Evolutionary conservation across 1,139 yeast genomes (phyloP), one percentile per base, ranked within the genome.

Genomic region (Pichia cactophila): DNA sequence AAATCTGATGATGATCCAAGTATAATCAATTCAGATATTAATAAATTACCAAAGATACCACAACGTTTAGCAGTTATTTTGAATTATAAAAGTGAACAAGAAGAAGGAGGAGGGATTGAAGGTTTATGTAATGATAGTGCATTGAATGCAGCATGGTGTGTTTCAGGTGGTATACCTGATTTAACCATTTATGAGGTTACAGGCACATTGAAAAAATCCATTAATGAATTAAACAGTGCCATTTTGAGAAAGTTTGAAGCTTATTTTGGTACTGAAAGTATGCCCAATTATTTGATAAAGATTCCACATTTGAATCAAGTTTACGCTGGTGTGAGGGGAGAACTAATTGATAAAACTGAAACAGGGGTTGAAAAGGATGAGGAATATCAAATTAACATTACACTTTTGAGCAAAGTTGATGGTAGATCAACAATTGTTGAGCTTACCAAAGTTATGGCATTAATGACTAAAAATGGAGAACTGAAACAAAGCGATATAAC

Each of bases 391-490:
- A 74, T 92, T 50, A 80, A 76, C 48, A 75, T 92, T 54, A 74
- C 80, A 41, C 69, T 94, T 50, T 69, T 90, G 40, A 81, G 94
- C 26, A 73, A 77, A 44, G 78, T 81, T 44, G 97, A 94, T 64
- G 98, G 99, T 7, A 82, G 95, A 56, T 85, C 89, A 49, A 84
- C 96, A 20, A 80, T 92, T 54, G 92, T 89, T 36, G 96, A 88
- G 58, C 73, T 94, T 52, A 85, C 98, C 26, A 83, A 79, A 59
- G 86, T 95, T 36, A 81, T 90, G 80, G 81, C 95, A 43, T 89
- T 83, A 50, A 71, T 88, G 56, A 86, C 90, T 11, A 69, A 72
- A 23, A 73, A 75, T 47, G 74, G 79, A 43, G 88, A 84, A 58
- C 68, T 92, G 51, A 67, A 75, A n/a, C 66, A 81, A 10, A 69